phyloP scores from a whole-genome alignment of 2,329 filamentous ascomycete species.

The Zalaria sp. region DNA sequence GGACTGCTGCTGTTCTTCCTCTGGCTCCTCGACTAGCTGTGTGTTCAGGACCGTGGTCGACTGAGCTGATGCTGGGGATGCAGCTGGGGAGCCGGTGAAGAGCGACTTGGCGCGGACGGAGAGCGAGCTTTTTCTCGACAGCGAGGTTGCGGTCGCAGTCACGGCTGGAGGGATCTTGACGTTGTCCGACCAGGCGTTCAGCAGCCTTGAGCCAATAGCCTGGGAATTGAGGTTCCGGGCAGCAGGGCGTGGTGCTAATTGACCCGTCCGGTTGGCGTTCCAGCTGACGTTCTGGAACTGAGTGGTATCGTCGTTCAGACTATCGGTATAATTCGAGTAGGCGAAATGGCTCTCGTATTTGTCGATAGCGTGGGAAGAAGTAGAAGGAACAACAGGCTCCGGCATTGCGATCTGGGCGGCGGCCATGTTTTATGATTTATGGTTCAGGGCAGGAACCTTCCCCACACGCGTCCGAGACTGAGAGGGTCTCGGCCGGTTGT shows the following conservation, averaged over 20 bases:
- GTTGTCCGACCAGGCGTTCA: slow-evolving; percentile 7
- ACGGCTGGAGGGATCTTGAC: slow-evolving; percentile 5
- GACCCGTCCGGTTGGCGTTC: slow-evolving; percentile 1
- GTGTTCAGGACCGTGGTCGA: too few relatives aligned
- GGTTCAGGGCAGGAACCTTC: too few relatives aligned
- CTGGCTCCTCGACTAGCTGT: slow-evolving; percentile 2
- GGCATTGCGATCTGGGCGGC: too few relatives aligned
- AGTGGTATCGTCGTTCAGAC: slow-evolving; percentile 1
- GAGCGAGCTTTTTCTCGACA: slow-evolving; percentile 6
- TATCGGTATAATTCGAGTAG: neutral
- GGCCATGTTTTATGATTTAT: too few relatives aligned
- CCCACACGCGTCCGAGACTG: too few relatives aligned
- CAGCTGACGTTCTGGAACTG: slow-evolving; percentile 4
- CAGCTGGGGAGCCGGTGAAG: slow-evolving; percentile 5
- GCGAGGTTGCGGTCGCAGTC: slow-evolving; percentile 2
- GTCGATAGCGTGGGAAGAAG: neutral
- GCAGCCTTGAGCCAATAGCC: slow-evolving; percentile 6
- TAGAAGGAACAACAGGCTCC: neutral
- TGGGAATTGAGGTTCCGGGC: neutral
- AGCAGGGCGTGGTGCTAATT: neutral
- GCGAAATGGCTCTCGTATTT: neutral
- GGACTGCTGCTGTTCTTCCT: slow-evolving; percentile 13
- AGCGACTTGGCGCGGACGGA: slow-evolving; percentile 5
- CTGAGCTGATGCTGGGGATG: slow-evolving; percentile 2
- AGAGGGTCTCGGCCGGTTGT: too few relatives aligned